A percentile compares a stretch with the other conserved stretches of the same genome.
Conservation (phyloP, 805 yeast species). For the Barnettozyma wickerhamii region DNA sequence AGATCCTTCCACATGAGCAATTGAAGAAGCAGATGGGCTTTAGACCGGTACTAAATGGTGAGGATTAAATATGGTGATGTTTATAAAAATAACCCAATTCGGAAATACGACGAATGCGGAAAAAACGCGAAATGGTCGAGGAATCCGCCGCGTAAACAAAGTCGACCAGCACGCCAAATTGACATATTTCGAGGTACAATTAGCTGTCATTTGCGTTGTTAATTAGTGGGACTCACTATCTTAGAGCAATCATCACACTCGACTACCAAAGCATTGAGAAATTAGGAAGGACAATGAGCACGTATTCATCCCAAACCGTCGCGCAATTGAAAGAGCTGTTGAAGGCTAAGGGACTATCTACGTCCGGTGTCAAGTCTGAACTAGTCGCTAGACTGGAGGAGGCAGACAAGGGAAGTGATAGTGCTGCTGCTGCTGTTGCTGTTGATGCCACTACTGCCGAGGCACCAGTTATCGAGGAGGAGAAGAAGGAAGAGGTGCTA, state of each 20-base stretch:
- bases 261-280: background rate
- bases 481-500: background rate
- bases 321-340: slow-evolving; percentile 79
- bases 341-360: slow-evolving; percentile 60
- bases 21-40: background rate
- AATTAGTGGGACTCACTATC: no score
- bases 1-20: background rate
- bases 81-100: no score
- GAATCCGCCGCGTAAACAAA: no score
- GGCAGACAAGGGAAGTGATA: slow-evolving; percentile 28
- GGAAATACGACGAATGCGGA: no score
- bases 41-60: no score
- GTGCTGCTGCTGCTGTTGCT: slow-evolving; percentile 13
- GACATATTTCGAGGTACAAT: no score
- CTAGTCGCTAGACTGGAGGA: slow-evolving; percentile 61
- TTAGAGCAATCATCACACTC: background rate
- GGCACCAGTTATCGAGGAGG: background rate
- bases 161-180: no score
- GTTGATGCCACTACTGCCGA: slow-evolving; percentile 8
- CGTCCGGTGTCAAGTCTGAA: slow-evolving; percentile 79
- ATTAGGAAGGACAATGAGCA: slow-evolving; percentile 5
- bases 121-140: no score
- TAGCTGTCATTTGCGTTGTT: no score
- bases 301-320: slow-evolving; percentile 65
- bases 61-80: no score